Percentiles rank a stretch among this genome's conserved stretches.
phyloP scores from a whole-genome alignment of 495 filamentous ascomycete genomes.

The Annulohypoxylon nitens region DNA sequence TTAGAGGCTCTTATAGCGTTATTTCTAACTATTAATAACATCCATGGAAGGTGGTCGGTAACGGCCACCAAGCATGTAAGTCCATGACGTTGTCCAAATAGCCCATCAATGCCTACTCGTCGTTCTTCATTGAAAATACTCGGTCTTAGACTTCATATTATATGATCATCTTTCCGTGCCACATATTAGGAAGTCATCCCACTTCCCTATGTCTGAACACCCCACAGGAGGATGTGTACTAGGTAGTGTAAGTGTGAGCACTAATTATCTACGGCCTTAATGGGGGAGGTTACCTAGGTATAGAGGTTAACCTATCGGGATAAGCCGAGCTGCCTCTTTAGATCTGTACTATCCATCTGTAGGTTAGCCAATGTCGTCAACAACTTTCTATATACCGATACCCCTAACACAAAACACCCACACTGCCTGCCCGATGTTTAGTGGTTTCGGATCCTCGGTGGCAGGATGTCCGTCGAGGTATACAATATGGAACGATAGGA shows the following conservation, averaged over 20 bases:
- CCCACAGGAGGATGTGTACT: background rate
- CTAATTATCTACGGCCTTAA: background rate
- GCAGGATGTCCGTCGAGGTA: background rate
- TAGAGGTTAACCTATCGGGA: constrained; percentile 7
- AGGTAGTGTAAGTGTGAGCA: background rate
- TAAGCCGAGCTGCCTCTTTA: constrained; percentile 9
- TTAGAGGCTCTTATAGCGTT: constrained; percentile 5
- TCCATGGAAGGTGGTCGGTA: background rate
- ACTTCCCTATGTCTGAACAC: background rate
- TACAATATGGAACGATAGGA: background rate
- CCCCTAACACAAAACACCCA: background rate
- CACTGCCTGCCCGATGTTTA: background rate
- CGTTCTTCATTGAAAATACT: background rate
- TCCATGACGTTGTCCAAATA: background rate
- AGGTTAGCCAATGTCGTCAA: background rate
- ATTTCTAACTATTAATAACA: constrained; percentile 1
- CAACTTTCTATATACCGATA: background rate
- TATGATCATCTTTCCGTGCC: background rate
- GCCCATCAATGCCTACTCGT: background rate
- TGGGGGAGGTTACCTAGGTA: background rate
- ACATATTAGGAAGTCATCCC: background rate
- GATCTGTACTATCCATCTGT: background rate
- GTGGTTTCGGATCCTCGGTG: background rate
- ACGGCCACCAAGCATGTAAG: background rate
- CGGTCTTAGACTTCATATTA: background rate